phyloP scores from a whole-genome alignment of 2,329 filamentous ascomycete species.

The Colletotrichum agaves region DNA sequence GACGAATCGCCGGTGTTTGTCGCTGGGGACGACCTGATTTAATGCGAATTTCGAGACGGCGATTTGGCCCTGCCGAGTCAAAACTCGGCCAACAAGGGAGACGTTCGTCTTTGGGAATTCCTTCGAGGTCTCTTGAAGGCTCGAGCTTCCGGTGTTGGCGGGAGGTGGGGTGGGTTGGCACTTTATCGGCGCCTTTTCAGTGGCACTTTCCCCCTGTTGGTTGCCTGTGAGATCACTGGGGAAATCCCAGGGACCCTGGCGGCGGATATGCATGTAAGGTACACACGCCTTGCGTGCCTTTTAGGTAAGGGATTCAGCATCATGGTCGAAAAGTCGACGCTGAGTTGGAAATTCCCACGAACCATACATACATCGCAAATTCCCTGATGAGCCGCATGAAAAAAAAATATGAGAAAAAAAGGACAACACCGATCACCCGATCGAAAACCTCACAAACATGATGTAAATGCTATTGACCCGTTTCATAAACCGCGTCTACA shows the following conservation, averaged over 20 bases:
- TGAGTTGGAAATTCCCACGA: too few relatives aligned
- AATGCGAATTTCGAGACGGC: neutral
- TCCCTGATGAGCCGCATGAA: too few relatives aligned
- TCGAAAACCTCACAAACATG: neutral
- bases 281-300: too few relatives aligned
- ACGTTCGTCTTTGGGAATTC: neutral
- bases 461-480: slow-evolving; percentile 33
- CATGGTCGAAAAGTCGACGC: too few relatives aligned
- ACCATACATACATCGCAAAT: too few relatives aligned
- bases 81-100: neutral
- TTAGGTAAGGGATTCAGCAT: too few relatives aligned
- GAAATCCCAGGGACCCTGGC: slow-evolving; percentile 9
- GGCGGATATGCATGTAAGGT: slow-evolving; percentile 13
- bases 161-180: slow-evolving; percentile 5
- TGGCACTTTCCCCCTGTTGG: slow-evolving; percentile 25
- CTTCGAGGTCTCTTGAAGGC: neutral
- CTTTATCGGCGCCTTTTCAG: slow-evolving; percentile 18
- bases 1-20: too few relatives aligned
- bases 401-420: neutral
- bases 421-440: neutral
- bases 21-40: too few relatives aligned
- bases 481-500: slow-evolving; percentile 29
- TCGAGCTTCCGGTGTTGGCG: neutral
- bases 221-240: slow-evolving; percentile 34
- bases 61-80: neutral